Evolutionary conservation across 768 basidiomycete species (phyloP), one percentile per base, ranked within the genome.

Genomic region (Lentinula raphanica): DNA sequence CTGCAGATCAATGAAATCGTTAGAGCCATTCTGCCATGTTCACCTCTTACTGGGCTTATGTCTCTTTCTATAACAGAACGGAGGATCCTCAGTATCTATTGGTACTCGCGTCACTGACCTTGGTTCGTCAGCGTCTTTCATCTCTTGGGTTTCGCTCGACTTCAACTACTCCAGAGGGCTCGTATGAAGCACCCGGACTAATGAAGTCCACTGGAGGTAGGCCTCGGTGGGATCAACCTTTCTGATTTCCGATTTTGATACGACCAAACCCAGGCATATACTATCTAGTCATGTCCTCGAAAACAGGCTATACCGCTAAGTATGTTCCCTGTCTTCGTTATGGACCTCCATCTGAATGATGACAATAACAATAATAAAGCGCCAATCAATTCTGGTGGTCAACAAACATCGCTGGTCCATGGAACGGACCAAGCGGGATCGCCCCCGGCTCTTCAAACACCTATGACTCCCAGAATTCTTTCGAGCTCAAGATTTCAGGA

Each of bases 261-360:
- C 28, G 21, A 15, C 11, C 38, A 3, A 27, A 13, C 13, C 15
- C 35, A 53, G 51, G 51, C 23, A 53, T 53, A 5, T 67, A 70
- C 40, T 68, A 70, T 49, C 63, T 67, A 39, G 54, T 68, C 59
- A 68, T 68, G 67, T 67, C 64, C 5, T 63, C 68, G 54, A 68
- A 70, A 51, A 70, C 67, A 9, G 66, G 67, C 4, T 68, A 68
- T 53, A 60, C 65, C 29, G 66, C 66, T 7, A 70, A 70, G 46
- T 66, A 66, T 44, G 66, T 66, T 12, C 62, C 65, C 11, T 60
- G n/a, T n/a, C 8, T 70, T 66, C 45, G 66, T 64, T 19, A 62
- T 65, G 12, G 63, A 66, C 17, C 46, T 35, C 32, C 65, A 21
- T 66, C 64, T 3, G 64, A 66, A 12, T 66, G 66, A 63, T 66